phyloP scores from a whole-genome alignment of 1,284 basidiomycete genomes.

The Melampsora americana region DNA sequence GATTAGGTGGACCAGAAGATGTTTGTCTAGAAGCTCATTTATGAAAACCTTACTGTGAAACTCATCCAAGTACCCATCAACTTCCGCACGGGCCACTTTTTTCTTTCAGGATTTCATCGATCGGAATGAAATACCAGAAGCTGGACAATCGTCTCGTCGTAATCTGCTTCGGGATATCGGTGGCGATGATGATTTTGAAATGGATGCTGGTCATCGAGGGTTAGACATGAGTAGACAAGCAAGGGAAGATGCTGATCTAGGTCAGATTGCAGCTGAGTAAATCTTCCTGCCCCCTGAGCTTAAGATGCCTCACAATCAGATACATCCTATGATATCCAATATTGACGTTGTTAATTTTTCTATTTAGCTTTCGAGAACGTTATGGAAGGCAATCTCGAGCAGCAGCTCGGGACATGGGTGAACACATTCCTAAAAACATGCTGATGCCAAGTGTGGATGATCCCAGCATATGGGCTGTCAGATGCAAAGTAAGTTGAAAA shows the following conservation, averaged over 20 bases:
- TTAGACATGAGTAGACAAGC: constrained; percentile 42
- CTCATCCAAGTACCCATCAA: constrained; percentile 10
- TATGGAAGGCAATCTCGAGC: constrained; percentile 57
- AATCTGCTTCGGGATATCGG: constrained; percentile 32
- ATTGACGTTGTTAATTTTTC: constrained; percentile 72
- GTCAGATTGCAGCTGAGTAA: constrained; percentile 45
- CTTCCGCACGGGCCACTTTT: neutral
- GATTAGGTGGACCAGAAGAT: constrained; percentile 43
- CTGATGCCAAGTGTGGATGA: constrained; percentile 96
- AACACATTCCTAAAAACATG: constrained; percentile 88
- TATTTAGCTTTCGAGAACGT: constrained; percentile 80
- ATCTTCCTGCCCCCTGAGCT: neutral
- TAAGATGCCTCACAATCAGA: neutral
- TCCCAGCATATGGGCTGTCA: constrained; percentile 90
- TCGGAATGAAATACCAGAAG: constrained; percentile 34
- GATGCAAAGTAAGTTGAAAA: constrained; percentile 72
- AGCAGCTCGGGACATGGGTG: constrained; percentile 56
- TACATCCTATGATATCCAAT: constrained; percentile 67
- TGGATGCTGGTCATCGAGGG: constrained; percentile 44
- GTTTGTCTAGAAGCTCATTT: constrained; percentile 2
- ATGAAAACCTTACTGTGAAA: neutral
- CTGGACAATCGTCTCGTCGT: constrained; percentile 32
- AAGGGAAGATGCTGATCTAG: constrained; percentile 42
- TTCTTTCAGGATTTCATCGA: constrained; percentile 40
- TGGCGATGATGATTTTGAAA: constrained; percentile 20